Evolutionary conservation across 1,284 basidiomycete genomes (phyloP).

Genomic region (Trametes polyzona): DNA sequence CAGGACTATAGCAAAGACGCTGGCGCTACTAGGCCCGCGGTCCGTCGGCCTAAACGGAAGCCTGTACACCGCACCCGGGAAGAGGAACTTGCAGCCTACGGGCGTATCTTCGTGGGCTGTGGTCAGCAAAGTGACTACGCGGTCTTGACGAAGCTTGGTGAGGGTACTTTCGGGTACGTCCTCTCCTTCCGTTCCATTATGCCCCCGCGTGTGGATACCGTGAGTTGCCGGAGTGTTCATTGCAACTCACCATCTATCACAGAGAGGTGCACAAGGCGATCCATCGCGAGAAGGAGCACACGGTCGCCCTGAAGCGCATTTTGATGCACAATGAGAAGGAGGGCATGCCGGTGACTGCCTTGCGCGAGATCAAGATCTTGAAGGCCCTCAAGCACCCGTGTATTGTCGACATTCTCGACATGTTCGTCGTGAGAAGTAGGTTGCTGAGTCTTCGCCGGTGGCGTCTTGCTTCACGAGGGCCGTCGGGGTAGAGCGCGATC

Average conservation of each 20-base stretch:
- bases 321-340: slow-evolving; percentile 96
- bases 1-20: slow-evolving; percentile 7
- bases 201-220: not conserved
- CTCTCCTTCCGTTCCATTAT: slow-evolving; percentile 1
- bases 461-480: too few relatives aligned
- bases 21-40: slow-evolving; percentile 1
- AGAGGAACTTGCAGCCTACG: slow-evolving; percentile 70
- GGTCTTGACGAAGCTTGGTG: slow-evolving; percentile 84
- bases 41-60: slow-evolving; percentile 30
- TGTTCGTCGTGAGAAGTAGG: slow-evolving; percentile 83
- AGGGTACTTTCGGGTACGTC: slow-evolving; percentile 92
- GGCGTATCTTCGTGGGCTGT: slow-evolving; percentile 75
- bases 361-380: slow-evolving; percentile 98
- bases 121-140: slow-evolving; percentile 81
- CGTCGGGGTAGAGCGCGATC: not conserved
- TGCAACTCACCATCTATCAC: slow-evolving; percentile 9
- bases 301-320: slow-evolving; percentile 93
- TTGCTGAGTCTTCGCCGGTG: slow-evolving; percentile 13
- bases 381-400: slow-evolving; percentile 88
- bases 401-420: slow-evolving; percentile 89
- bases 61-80: slow-evolving; percentile 58
- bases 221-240: not conserved
- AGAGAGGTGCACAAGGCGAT: slow-evolving; percentile 91
- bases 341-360: slow-evolving; percentile 94
- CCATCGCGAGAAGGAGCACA: slow-evolving; percentile 59